A percentile compares a stretch with the other conserved stretches of the same genome.
Evolutionary conservation across 2,329 filamentous ascomycete species (phyloP).

Genomic region (Lasiodiplodia hormozganensis): DNA sequence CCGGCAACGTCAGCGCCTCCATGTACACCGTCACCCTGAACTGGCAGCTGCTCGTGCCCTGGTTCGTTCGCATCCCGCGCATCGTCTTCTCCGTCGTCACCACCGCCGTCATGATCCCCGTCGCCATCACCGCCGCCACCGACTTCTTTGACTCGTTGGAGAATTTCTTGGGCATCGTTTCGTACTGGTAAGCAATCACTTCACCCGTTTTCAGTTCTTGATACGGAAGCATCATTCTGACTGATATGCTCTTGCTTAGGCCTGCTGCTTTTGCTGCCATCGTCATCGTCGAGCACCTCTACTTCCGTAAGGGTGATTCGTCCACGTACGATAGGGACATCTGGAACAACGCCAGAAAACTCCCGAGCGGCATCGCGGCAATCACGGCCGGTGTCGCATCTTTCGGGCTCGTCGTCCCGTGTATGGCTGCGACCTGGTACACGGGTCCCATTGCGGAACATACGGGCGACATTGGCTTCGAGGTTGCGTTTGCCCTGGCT

Average conservation of each 20-base stretch:
- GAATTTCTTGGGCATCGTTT: conserved; percentile 46
- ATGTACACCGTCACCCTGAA: conserved; percentile 70
- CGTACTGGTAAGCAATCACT: conserved; percentile 39
- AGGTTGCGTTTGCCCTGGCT: conserved; percentile 63
- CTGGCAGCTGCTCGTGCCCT: conserved; percentile 64
- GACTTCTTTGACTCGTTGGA: conserved; percentile 64
- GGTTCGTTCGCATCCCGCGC: conserved; percentile 10
- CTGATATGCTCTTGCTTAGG: neutral
- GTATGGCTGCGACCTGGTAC: conserved; percentile 68
- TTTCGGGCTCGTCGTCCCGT: conserved; percentile 62
- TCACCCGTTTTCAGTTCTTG: too few relatives aligned
- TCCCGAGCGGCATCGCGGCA: conserved; percentile 52
- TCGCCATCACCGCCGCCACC: conserved; percentile 62
- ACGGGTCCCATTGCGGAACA: conserved; percentile 65
- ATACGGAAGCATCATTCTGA: neutral
- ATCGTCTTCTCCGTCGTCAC: conserved; percentile 54
- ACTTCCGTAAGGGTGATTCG: conserved; percentile 45
- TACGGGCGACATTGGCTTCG: conserved; percentile 71
- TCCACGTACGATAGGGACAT: conserved; percentile 47
- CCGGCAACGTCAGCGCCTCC: conserved; percentile 66
- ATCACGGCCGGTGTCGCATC: conserved; percentile 46
- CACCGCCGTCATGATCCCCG: conserved; percentile 66
- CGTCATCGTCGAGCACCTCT: conserved; percentile 46
- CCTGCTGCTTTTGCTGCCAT: conserved; percentile 43
- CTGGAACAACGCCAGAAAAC: conserved; percentile 48